Conservation (phyloP, 352 stramenopile genomes). For the Pythium aristosporum region DNA sequence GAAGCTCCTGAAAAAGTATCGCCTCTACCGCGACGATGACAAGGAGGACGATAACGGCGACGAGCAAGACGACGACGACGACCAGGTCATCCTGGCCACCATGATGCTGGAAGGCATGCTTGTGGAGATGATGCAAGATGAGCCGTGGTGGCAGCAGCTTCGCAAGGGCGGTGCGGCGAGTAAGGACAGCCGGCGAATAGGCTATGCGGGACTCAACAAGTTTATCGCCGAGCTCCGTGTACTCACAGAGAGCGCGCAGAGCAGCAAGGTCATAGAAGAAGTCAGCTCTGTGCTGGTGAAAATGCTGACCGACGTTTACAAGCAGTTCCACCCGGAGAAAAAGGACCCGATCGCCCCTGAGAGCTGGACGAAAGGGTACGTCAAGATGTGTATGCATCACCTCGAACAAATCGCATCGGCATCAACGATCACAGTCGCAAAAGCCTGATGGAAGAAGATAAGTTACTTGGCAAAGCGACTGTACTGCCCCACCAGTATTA, state of each 20-base stretch:
- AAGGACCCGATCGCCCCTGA: conserved; percentile 36
- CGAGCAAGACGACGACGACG: conserved; percentile 14
- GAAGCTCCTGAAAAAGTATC: conserved; percentile 42
- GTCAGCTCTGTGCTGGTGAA: conserved; percentile 33
- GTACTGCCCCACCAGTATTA: not conserved
- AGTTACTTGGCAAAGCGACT: too few relatives aligned
- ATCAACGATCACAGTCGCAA: not conserved
- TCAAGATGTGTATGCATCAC: conserved; percentile 35
- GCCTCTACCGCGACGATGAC: conserved; percentile 18
- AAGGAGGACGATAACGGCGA: conserved; percentile 20
- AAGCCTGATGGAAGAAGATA: not conserved
- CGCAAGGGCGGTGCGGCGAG: conserved; percentile 16
- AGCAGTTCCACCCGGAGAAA: conserved; percentile 55
- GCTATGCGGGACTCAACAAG: conserved; percentile 62
- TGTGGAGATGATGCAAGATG: conserved; percentile 56
- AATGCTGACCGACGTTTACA: conserved; percentile 51
- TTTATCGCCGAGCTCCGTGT: conserved; percentile 67
- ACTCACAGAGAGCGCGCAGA: conserved; percentile 38
- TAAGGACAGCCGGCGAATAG: conserved; percentile 43
- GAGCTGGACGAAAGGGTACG: conserved; percentile 37
- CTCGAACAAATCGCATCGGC: conserved; percentile 22
- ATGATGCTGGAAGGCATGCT: conserved; percentile 58
- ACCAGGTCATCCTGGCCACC: conserved; percentile 32
- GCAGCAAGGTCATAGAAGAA: conserved; percentile 37
- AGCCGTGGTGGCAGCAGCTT: conserved; percentile 59